These are phyloP conservation scores for Funneliformis caledonium DNA, from an alignment of 371 early-diverging fungal species.

Conservation along the genomic window DNA sequence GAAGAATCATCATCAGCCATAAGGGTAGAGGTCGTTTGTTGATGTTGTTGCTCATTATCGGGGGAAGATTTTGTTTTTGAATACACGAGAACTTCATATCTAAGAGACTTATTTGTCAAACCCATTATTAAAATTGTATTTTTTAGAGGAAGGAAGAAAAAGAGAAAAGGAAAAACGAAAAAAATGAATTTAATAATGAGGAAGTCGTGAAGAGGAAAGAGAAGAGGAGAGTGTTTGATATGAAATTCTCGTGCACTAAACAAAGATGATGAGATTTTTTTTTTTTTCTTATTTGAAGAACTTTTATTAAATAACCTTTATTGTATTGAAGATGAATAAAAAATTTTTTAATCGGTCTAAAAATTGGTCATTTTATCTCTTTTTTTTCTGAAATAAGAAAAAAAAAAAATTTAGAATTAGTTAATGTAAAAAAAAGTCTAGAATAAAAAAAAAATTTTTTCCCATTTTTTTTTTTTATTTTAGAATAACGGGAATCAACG, in stretches of 20 bases:
- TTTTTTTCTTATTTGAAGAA: too few relatives aligned
- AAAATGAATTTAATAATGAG: not conserved
- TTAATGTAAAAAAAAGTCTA: too few relatives aligned
- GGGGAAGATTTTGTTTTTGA: not conserved
- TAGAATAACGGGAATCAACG: too few relatives aligned
- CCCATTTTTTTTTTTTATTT: too few relatives aligned
- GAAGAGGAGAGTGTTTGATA: not conserved
- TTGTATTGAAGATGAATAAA: not conserved
- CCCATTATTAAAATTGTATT: not conserved
- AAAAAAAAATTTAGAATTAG: too few relatives aligned
- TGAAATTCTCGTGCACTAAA: slow-evolving; percentile 13
- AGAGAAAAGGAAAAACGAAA: not conserved
- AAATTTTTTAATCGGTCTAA: slow-evolving; percentile 1
- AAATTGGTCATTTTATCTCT: slow-evolving; percentile 14
- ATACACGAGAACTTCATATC: slow-evolving; percentile 28
- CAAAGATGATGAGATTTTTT: not conserved
- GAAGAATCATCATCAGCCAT: not conserved
- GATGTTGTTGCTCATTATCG: not conserved
- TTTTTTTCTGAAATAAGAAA: too few relatives aligned
- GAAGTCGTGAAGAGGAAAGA: not conserved
- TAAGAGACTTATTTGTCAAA: not conserved
- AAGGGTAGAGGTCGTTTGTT: too few relatives aligned
- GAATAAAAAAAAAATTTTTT: too few relatives aligned
- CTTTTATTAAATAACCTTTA: not conserved
- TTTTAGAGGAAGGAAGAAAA: not conserved